Evolutionary conservation across 208 protist species (phyloP).

Genomic region (Wallacemonas sp.): DNA sequence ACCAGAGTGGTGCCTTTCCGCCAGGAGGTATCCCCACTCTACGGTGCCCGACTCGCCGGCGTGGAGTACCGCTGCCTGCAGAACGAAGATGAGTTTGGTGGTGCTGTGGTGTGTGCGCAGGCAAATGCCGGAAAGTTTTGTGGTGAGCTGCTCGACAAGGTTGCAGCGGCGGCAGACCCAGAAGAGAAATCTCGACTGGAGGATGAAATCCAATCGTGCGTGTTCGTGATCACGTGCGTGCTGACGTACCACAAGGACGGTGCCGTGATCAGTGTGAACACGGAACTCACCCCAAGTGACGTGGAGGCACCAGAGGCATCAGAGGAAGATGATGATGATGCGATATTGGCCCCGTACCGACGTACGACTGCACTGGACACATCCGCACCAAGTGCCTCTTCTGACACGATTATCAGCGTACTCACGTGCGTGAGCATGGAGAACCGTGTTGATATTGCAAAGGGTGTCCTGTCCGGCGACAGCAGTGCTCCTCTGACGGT

Average conservation of each 20-base stretch:
- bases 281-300: not conserved
- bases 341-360: slow-evolving; percentile 4
- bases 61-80: slow-evolving; percentile 27
- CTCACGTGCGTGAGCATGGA: slow-evolving; percentile 9
- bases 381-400: not conserved
- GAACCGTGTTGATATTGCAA: not conserved
- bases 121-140: slow-evolving; percentile 23
- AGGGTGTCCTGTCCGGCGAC: not conserved
- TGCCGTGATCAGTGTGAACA: slow-evolving; percentile 18
- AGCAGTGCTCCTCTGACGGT: slow-evolving; percentile 3
- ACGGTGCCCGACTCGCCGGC: slow-evolving; percentile 26
- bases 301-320: not conserved
- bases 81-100: slow-evolving; percentile 27
- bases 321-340: slow-evolving; percentile 12
- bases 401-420: slow-evolving; percentile 12
- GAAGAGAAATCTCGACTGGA: slow-evolving; percentile 4
- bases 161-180: slow-evolving; percentile 11
- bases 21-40: slow-evolving; percentile 24
- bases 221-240: slow-evolving; percentile 36
- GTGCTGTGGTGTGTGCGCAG: slow-evolving; percentile 28
- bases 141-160: slow-evolving; percentile 19
- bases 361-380: slow-evolving; percentile 7
- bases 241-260: slow-evolving; percentile 33
- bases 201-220: slow-evolving; percentile 21
- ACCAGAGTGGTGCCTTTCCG: slow-evolving; percentile 7